Evolutionary conservation across 345 rosid genomes (phyloP).

Genomic region (Gynandropsis gynandra): DNA sequence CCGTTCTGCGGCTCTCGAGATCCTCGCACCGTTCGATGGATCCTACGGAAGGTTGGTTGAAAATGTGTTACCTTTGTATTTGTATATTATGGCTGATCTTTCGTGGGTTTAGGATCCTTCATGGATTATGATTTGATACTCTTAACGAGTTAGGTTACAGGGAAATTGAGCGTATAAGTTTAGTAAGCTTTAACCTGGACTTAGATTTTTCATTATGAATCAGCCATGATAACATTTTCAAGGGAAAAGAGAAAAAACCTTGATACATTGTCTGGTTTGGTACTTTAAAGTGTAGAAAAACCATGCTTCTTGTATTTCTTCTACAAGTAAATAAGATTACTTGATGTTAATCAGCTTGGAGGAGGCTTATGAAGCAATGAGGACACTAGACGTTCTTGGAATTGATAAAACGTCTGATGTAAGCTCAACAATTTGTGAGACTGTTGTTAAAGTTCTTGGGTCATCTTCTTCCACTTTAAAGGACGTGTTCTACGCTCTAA

Average conservation of each 20-base stretch:
- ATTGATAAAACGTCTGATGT: slow-evolving; percentile 47
- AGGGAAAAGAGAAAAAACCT: no score
- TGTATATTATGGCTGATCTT: neutral
- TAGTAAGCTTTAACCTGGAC: no score
- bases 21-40: slow-evolving; percentile 52
- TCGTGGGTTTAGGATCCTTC: neutral
- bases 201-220: no score
- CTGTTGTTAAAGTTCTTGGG: slow-evolving; percentile 38
- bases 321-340: neutral
- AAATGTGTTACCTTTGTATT: slow-evolving; percentile 3
- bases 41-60: slow-evolving; percentile 55
- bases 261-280: neutral
- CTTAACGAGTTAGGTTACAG: no score
- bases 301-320: neutral
- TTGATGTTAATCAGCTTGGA: slow-evolving; percentile 42
- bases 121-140: neutral
- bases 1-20: slow-evolving; percentile 84
- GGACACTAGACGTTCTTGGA: slow-evolving; percentile 72
- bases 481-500: slow-evolving; percentile 65
- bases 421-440: slow-evolving; percentile 39
- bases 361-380: slow-evolving; percentile 71
- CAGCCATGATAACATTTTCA: no score
- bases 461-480: slow-evolving; percentile 53
- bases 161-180: no score
- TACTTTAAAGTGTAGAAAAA: slow-evolving; percentile 4